These are phyloP conservation scores for Pulicaria dysenterica DNA, from an alignment of 129 eudicot genomes.

Conservation along the genomic window DNA sequence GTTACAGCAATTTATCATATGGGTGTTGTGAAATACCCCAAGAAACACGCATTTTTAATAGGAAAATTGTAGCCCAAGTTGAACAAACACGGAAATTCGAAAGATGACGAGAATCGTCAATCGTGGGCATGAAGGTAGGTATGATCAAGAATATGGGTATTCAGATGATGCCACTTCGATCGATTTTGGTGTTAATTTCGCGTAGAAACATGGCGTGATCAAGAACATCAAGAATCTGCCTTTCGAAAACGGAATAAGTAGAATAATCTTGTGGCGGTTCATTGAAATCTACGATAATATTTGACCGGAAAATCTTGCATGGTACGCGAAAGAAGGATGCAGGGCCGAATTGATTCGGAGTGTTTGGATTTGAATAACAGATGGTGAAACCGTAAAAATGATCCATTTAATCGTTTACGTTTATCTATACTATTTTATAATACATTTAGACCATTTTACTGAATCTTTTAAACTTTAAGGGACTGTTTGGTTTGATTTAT, in stretches of 20 bases:
- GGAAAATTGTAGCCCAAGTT: no score
- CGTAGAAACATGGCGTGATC: constrained; percentile 22
- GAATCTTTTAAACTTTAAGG: no score
- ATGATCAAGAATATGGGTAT: constrained; percentile 15
- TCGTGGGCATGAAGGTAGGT: constrained; percentile 12
- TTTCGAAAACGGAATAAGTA: neutral
- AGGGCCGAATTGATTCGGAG: neutral
- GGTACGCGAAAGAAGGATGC: constrained; percentile 21
- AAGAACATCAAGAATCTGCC: constrained; percentile 20
- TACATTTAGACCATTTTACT: no score
- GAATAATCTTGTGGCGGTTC: neutral
- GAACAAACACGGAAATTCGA: neutral
- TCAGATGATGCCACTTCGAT: neutral
- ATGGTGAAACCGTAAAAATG: neutral
- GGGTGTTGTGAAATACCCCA: constrained; percentile 20
- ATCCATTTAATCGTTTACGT: no score
- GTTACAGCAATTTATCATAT: constrained; percentile 38
- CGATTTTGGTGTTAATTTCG: neutral
- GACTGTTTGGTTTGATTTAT: no score
- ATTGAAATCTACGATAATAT: constrained; percentile 8
- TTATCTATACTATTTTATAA: no score
- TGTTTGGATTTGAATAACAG: neutral
- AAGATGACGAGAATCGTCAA: constrained; percentile 7
- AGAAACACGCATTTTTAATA: neutral
- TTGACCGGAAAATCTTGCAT: constrained; percentile 23